Evolutionary conservation across 192 early-diverging fungal species (phyloP).

Genomic region (Dimargaris xerosporica): DNA sequence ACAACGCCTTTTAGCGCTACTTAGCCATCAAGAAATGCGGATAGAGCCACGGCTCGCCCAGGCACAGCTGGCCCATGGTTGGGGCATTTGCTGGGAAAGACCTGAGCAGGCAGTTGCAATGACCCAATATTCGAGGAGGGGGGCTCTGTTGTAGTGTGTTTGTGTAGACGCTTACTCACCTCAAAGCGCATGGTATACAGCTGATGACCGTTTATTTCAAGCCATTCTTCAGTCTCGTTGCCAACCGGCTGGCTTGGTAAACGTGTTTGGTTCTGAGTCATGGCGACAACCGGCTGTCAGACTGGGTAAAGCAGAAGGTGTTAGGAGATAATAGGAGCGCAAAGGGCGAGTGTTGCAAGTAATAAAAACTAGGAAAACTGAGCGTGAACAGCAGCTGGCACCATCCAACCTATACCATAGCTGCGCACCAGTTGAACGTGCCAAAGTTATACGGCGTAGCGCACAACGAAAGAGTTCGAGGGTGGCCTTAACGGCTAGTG

Average conservation of each 20-base stretch:
- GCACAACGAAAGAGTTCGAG: no score
- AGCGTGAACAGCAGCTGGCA: no score
- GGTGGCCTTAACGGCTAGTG: no score
- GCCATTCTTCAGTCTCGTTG: background rate
- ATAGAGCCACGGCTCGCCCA: background rate
- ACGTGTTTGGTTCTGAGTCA: no score
- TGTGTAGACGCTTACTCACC: background rate
- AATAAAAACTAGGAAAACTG: no score
- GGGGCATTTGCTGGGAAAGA: background rate
- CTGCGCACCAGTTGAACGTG: no score
- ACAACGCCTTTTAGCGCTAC: background rate
- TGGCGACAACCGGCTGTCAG: no score
- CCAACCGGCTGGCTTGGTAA: background rate
- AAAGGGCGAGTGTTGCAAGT: no score
- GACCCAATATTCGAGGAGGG: background rate
- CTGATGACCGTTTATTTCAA: background rate
- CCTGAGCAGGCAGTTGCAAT: background rate
- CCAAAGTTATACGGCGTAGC: no score
- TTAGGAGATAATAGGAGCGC: no score
- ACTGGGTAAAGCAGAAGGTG: no score
- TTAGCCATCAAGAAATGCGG: background rate
- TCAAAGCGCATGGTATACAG: background rate
- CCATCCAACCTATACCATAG: no score
- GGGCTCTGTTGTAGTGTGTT: background rate
- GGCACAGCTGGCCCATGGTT: background rate